Base-by-base conservation (phyloP, 2,329 filamentous ascomycete species). In the Fusarium udum region DNA sequence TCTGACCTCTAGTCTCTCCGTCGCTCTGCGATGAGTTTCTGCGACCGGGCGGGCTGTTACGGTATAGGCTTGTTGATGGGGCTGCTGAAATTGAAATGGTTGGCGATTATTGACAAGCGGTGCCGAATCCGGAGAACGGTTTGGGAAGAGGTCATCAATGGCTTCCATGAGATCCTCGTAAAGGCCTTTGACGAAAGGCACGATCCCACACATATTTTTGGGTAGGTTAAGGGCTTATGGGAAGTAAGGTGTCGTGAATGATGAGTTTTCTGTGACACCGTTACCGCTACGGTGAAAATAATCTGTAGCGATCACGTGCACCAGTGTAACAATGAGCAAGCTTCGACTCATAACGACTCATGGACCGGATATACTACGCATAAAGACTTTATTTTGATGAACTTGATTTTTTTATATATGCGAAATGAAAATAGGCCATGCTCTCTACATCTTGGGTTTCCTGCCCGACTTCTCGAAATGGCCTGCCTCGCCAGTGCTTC, bases 141-240 rank as follows among this genome's bases (percentile, higher is more conserved):
- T 59, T 7, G 67, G 67, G 10, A 70, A 69, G 6, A 69, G 67
- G 16, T 69, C 67, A 9, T 70, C 67, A 22, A 69, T 70, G 9
- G 67, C 67, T 39, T 69, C 67, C 37, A 65, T 31, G 20, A 69
- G 36, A 36, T 69, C 67, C 13, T 49, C 67, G 3, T 65, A 69
- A 2, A 69, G 65, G 1, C 52, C 15, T 53, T 56, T 69, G 22
- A 70, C 2, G 6, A 69, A 69, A 0, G 59, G 52, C 1, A 59
- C 6, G 3, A 69, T 69, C 16, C 67, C 67, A 9, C 67, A 69
- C 67, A 69, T 69, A 55, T 37, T 59, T 20, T 18, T 31, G 18
- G 6, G 34, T 6, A 10, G 6, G 7, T 6, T 14, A 6, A 16
- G 9, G 16, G n/a, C 7, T 49, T 4, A 15, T 12, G 20, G 10